Conservation (phyloP, 73 alveolate species). For the Tetrahymena elliotti region DNA sequence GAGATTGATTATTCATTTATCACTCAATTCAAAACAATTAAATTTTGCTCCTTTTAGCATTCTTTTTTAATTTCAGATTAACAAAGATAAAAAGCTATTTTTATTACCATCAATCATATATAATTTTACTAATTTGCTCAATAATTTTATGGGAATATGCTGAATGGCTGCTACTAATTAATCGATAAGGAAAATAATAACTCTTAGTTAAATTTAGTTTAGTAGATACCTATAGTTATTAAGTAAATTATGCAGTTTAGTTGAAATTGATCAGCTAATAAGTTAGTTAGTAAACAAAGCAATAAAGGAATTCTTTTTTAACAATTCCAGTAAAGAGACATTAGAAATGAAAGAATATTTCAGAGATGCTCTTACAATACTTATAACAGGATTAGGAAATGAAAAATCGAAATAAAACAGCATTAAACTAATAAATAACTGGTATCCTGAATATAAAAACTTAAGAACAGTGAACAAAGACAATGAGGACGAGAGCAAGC, state of each 20-base stretch:
- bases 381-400: neutral
- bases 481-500: neutral
- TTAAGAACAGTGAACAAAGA: neutral
- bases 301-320: neutral
- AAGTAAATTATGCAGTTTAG: neutral
- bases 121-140: neutral
- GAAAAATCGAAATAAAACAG: neutral
- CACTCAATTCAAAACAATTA: neutral
- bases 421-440: neutral
- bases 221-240: neutral
- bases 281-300: neutral
- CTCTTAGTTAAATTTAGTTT: neutral
- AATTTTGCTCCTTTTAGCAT: neutral
- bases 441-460: neutral
- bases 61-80: neutral
- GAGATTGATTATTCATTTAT: neutral
- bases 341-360: neutral
- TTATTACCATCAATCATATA: neutral
- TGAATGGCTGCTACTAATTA: neutral
- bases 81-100: too few species aligned
- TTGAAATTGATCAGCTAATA: neutral
- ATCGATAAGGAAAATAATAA: neutral
- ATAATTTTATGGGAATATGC: neutral
- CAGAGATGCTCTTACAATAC: neutral
- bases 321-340: neutral